phyloP scores from a whole-genome alignment of 768 basidiomycete species.

The Mycena indigotica region DNA sequence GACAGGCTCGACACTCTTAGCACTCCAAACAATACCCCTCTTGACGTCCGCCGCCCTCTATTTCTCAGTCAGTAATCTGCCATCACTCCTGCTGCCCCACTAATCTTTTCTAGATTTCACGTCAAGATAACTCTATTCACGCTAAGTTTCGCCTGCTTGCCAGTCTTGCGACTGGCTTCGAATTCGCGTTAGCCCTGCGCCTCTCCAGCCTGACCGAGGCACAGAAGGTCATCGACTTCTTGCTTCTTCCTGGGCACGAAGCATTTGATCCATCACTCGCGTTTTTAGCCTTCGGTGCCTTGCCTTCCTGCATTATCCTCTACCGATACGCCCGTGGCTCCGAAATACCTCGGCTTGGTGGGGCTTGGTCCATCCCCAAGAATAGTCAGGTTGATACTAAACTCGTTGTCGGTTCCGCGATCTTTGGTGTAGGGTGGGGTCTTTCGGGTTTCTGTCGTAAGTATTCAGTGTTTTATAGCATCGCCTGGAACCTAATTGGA shows the following conservation, averaged over 20 bases:
- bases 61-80: slow-evolving; percentile 32
- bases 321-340: slow-evolving; percentile 45
- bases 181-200: slow-evolving; percentile 56
- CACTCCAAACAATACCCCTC: slow-evolving; percentile 43
- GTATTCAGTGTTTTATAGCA: slow-evolving; percentile 26
- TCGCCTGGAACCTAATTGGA: slow-evolving; percentile 9
- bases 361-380: slow-evolving; percentile 45
- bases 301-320: slow-evolving; percentile 48
- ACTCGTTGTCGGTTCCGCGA: slow-evolving; percentile 51
- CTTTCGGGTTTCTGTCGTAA: slow-evolving; percentile 62
- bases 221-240: slow-evolving; percentile 52
- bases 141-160: slow-evolving; percentile 36
- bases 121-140: slow-evolving; percentile 1
- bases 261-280: slow-evolving; percentile 61
- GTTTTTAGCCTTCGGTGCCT: slow-evolving; percentile 53
- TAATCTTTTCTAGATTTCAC: slow-evolving; percentile 10
- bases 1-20: slow-evolving; percentile 38
- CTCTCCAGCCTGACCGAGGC: slow-evolving; percentile 57
- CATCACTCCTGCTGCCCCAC: slow-evolving; percentile 16
- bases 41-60: slow-evolving; percentile 32
- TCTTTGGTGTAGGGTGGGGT: slow-evolving; percentile 69
- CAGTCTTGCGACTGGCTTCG: slow-evolving; percentile 44
- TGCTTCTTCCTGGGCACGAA: slow-evolving; percentile 48
- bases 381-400: slow-evolving; percentile 43
- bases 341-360: slow-evolving; percentile 45